Percentiles rank a stretch among this genome's conserved stretches.
phyloP scores from a whole-genome alignment of 768 basidiomycete genomes.

The Trametes sanguinea region DNA sequence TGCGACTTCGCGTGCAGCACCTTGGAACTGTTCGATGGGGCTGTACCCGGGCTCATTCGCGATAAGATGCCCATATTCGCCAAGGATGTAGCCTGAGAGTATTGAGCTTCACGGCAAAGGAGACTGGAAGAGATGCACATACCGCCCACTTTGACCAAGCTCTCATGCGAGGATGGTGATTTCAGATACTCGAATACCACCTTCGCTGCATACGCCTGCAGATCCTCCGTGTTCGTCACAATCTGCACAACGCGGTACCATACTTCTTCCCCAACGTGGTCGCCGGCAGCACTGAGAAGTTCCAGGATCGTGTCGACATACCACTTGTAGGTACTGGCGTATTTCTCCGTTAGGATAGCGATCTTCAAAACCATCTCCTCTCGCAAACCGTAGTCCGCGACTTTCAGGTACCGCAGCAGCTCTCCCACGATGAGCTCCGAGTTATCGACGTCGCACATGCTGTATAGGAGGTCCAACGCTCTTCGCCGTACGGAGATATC shows the following conservation, averaged over 20 bases:
- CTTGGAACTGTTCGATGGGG: conserved; percentile 93
- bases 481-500: conserved; percentile 95
- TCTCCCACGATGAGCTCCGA: conserved; percentile 96
- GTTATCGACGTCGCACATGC: conserved; percentile 99
- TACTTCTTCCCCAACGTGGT: conserved; percentile 98
- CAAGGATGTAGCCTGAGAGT: conserved; percentile 83
- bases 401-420: conserved; percentile 86
- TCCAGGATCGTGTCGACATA: conserved; percentile 98
- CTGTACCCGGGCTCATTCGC: conserved; percentile 94
- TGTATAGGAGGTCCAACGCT: conserved; percentile 94
- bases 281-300: conserved; percentile 94
- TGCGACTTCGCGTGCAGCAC: conserved; percentile 92
- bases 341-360: conserved; percentile 98
- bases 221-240: conserved; percentile 96
- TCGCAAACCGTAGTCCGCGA: conserved; percentile 95
- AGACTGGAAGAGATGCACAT: conserved; percentile 26
- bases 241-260: conserved; percentile 99
- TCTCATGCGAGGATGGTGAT: conserved; percentile 85
- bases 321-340: conserved; percentile 97
- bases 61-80: conserved; percentile 97
- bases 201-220: conserved; percentile 94
- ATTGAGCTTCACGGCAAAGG: not conserved
- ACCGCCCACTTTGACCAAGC: conserved; percentile 96
- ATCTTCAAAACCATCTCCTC: conserved; percentile 99
- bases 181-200: conserved; percentile 90